These are phyloP conservation scores for Exophiala oligosperma DNA, from an alignment of 2,329 filamentous ascomycete species.

Conservation along the genomic window DNA sequence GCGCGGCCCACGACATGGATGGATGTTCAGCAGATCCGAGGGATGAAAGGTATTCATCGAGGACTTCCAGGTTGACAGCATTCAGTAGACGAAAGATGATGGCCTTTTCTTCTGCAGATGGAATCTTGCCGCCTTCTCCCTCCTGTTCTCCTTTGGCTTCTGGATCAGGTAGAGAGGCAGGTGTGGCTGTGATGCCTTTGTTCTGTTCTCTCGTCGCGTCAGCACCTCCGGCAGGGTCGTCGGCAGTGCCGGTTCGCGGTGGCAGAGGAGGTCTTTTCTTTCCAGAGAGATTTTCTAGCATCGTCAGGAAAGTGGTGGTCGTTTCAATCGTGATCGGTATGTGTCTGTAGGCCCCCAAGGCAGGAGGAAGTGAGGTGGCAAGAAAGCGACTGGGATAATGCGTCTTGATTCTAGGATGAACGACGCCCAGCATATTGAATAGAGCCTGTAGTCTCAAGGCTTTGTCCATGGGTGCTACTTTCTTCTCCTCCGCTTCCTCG, in stretches of 20 bases:
- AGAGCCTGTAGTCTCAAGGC: slow-evolving; percentile 51
- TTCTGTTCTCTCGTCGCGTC: slow-evolving; percentile 27
- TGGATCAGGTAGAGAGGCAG: slow-evolving; percentile 51
- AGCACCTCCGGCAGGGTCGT: slow-evolving; percentile 18
- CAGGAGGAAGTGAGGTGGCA: slow-evolving; percentile 63
- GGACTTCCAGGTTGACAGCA: slow-evolving; percentile 61
- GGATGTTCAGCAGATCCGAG: slow-evolving; percentile 15
- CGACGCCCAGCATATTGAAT: slow-evolving; percentile 54
- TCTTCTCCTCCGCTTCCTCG: slow-evolving; percentile 18
- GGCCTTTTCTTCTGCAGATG: slow-evolving; percentile 49
- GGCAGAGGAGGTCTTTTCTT: slow-evolving; percentile 60
- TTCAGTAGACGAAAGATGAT: slow-evolving; percentile 59
- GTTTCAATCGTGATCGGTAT: slow-evolving; percentile 56
- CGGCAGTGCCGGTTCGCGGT: slow-evolving; percentile 49
- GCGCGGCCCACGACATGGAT: slow-evolving; percentile 44
- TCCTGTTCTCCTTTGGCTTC: slow-evolving; percentile 57
- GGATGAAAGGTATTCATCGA: slow-evolving; percentile 56
- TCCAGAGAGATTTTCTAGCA: slow-evolving; percentile 58
- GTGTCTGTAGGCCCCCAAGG: slow-evolving; percentile 59
- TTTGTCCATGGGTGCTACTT: slow-evolving; percentile 40
- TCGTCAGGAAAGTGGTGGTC: slow-evolving; percentile 57
- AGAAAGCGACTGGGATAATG: slow-evolving; percentile 65
- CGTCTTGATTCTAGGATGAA: slow-evolving; percentile 63
- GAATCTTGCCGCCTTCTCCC: slow-evolving; percentile 43
- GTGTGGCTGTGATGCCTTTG: slow-evolving; percentile 32